phyloP scores from a whole-genome alignment of 495 filamentous ascomycete species.

The Trichoderma asperelloides region DNA sequence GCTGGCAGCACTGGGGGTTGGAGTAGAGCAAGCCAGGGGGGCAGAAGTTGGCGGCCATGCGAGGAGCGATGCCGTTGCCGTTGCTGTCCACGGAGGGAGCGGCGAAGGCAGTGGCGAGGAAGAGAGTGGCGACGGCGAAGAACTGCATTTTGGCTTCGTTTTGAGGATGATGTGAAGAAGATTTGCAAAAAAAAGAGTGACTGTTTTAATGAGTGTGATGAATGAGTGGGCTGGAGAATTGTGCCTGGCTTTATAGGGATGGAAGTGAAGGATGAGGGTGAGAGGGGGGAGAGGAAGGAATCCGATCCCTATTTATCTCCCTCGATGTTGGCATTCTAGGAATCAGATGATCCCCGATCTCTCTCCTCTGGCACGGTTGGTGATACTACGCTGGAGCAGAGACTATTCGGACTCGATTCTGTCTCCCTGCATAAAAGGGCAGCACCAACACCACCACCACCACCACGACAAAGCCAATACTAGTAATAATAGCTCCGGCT shows the following conservation, averaged over 20 bases:
- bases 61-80: background rate
- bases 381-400: no score
- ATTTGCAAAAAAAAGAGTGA: background rate
- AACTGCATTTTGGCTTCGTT: conserved; percentile 18
- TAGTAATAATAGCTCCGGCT: no score
- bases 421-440: no score
- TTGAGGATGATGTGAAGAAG: background rate
- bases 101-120: conserved; percentile 15
- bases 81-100: conserved; percentile 15
- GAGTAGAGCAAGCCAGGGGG: conserved; percentile 13
- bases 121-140: conserved; percentile 19
- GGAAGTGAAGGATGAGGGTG: background rate
- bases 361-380: no score
- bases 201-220: no score
- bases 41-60: background rate
- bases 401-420: no score
- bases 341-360: no score
- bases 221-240: background rate
- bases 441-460: no score
- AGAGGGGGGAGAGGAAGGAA: no score
- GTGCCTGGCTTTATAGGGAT: background rate
- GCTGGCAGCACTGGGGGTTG: conserved; percentile 30
- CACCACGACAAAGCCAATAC: no score
- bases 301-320: no score
- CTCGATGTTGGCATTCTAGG: no score